Conservation (phyloP, 2,329 filamentous ascomycete genomes). For the Neoscytalidium dimidiatum region DNA sequence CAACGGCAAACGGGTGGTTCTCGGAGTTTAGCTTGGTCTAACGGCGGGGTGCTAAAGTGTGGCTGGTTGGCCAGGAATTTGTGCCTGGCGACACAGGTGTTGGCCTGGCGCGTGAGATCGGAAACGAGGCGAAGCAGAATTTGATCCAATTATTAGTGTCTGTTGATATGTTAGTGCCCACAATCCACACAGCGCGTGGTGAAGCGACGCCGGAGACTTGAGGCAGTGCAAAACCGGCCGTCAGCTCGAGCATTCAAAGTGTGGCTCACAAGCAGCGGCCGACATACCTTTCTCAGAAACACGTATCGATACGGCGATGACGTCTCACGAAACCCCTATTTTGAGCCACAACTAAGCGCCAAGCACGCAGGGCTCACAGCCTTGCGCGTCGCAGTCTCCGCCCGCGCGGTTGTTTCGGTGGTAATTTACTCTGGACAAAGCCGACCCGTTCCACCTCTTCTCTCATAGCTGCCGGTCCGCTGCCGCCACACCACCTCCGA, state of each 20-base stretch:
- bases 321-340: conserved; percentile 13
- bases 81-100: background rate
- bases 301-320: conserved; percentile 16
- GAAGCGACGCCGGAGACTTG: background rate
- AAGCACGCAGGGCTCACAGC: conserved; percentile 15
- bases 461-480: conserved; percentile 13
- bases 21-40: background rate
- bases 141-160: background rate
- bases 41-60: background rate
- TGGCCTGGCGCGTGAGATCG: background rate
- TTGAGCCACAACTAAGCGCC: conserved; percentile 6
- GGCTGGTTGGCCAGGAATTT: conserved; percentile 15
- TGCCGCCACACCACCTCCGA: conserved; percentile 18
- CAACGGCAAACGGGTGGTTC: background rate
- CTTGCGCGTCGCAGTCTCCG: conserved; percentile 10
- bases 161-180: background rate
- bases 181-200: background rate
- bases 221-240: background rate
- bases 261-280: background rate
- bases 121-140: conserved; percentile 3
- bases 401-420: conserved; percentile 16
- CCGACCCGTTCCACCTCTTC: background rate
- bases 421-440: conserved; percentile 18
- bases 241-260: background rate
- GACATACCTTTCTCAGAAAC: conserved; percentile 1